These are phyloP conservation scores for Benincasa hispida DNA, from an alignment of 306 rosid species.

Conservation along the genomic window DNA sequence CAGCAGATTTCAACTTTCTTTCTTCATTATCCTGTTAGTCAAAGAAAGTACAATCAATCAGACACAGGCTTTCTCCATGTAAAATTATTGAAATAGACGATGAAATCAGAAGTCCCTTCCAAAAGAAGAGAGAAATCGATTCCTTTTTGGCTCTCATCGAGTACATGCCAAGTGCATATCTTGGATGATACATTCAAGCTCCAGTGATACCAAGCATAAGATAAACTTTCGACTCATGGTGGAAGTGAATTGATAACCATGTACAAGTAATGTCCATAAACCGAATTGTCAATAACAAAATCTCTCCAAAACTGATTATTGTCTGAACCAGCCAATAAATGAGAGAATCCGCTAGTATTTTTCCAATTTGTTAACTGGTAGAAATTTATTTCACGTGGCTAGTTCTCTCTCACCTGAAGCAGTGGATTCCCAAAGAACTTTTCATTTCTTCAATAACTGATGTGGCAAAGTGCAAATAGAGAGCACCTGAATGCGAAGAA, in stretches of 20 bases:
- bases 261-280: background rate
- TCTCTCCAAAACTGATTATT: background rate
- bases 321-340: background rate
- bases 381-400: background rate
- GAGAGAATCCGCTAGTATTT: background rate
- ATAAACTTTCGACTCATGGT: background rate
- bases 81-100: background rate
- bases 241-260: background rate
- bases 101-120: background rate
- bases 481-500: constrained; percentile 32
- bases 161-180: background rate
- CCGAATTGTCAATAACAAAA: background rate
- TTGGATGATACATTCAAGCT: background rate
- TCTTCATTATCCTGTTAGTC: constrained; percentile 65
- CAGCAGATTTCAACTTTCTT: constrained; percentile 52
- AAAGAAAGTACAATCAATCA: constrained; percentile 3
- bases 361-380: background rate
- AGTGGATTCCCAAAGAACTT: constrained; percentile 71
- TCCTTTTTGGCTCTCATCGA: background rate
- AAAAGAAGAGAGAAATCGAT: no score
- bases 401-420: constrained; percentile 63
- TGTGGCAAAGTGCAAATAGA: constrained; percentile 75
- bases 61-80: background rate
- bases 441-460: constrained; percentile 74
- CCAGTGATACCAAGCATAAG: background rate